Base-by-base conservation (phyloP, 139 green algal species). In the Eudorina sp. region DNA sequence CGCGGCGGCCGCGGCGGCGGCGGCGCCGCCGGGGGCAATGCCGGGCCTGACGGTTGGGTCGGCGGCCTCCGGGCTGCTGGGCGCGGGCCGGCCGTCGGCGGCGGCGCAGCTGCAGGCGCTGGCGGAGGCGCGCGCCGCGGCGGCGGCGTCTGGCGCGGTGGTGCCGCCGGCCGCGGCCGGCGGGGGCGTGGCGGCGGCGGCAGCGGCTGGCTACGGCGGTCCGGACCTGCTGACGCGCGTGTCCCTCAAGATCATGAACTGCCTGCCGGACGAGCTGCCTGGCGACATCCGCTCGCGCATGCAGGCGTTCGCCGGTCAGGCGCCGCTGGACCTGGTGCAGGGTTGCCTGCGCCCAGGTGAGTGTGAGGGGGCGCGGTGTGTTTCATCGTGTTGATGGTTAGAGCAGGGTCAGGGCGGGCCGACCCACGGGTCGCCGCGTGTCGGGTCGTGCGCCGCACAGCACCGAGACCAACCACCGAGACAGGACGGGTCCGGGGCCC, bases 161-260 rank as follows among this genome's bases (percentile, higher is more conserved):
- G 46, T 21, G 13, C 31, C 36, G 45, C 31, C 34, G n/a, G 48
- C 48, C 45, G 45, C 36, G 16, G 46, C 18, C 41, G 23, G 25
- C 38, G 29, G 36, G 16, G 29, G 18, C 64, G 29, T 31, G 6
- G 18, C 58, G 0, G 45, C 73, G 9, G 6, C 72, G 3, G 43
- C 19, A 6, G 18, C 73, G 45, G 3, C 45, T n/a, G 27, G 43
- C 60, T 66, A 86, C 60, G 18, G 4, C 14, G 14, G 46, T 19
- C 38, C 46, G 21, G 82, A 88, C 45, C 34, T 88, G 34, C 34
- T 88, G 29, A 80, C 64, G 34, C 82, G 82, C 16, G 21, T 88
- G 19, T 88, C 64, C 8, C 46, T 88, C 31, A 88, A 88, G 66
- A 79, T 88, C 34, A 68, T 80, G 82, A 68, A 88, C 45, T 69